Evolutionary conservation across 1,284 basidiomycete genomes (phyloP).

Genomic region (Cryptococcus sp.): DNA sequence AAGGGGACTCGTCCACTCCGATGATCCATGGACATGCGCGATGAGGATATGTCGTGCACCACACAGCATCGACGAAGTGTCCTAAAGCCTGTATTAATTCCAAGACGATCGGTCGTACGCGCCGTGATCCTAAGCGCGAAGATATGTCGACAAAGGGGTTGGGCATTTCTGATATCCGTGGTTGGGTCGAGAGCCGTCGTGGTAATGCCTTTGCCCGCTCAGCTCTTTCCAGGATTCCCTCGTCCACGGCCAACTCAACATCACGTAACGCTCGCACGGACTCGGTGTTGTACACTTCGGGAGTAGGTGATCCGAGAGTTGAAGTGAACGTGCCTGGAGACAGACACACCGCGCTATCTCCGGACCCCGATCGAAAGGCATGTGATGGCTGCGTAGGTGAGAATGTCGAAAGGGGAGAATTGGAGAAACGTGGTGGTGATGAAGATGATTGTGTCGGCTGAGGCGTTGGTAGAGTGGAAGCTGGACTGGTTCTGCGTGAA

Average conservation of each 20-base stretch:
- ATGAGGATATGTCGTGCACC: constrained; percentile 31
- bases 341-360: background rate
- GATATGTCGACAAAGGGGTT: constrained; percentile 44
- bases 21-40: constrained; percentile 30
- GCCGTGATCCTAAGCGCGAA: constrained; percentile 32
- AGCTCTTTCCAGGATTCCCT: constrained; percentile 22
- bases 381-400: background rate
- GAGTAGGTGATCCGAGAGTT: constrained; percentile 1
- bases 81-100: constrained; percentile 48
- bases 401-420: too few relatives aligned
- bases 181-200: constrained; percentile 34
- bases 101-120: constrained; percentile 45
- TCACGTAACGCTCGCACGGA: constrained; percentile 40
- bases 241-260: constrained; percentile 48
- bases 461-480: background rate
- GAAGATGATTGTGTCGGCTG: background rate
- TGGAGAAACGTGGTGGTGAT: too few relatives aligned
- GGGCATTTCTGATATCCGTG: constrained; percentile 33
- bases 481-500: constrained; percentile 7
- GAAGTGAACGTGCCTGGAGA: constrained; percentile 1
- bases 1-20: constrained; percentile 10
- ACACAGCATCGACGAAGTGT: constrained; percentile 45
- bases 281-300: constrained; percentile 42
- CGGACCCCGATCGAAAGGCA: constrained; percentile 5
- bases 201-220: constrained; percentile 9